Evolutionary conservation across 1,284 basidiomycete species (phyloP).

Genomic region (Dichomitus squalens): DNA sequence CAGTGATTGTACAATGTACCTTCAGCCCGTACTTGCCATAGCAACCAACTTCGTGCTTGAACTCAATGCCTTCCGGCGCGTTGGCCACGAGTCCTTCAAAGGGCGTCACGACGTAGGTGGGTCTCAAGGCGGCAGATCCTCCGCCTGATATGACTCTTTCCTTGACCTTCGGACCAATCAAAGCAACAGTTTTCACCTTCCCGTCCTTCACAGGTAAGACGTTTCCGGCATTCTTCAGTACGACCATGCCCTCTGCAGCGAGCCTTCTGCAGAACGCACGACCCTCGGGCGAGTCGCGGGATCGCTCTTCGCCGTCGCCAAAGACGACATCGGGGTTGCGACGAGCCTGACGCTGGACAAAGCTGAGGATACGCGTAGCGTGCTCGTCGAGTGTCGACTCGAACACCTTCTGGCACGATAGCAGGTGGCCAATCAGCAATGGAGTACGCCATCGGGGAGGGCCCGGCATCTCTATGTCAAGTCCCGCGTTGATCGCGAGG

Average conservation of each 20-base stretch:
- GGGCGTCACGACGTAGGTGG: conserved; percentile 53
- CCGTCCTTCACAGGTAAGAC: conserved; percentile 44
- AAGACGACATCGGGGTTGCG: conserved; percentile 64
- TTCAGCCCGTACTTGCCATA: conserved; percentile 46
- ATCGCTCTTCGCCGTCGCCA: conserved; percentile 64
- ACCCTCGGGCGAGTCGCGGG: conserved; percentile 55
- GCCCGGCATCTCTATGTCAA: conserved; percentile 75
- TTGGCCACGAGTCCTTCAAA: conserved; percentile 57
- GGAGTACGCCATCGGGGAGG: conserved; percentile 64
- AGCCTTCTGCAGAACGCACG: conserved; percentile 59
- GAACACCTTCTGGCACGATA: conserved; percentile 60
- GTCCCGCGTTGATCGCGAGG: conserved; percentile 60
- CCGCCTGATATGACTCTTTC: conserved; percentile 51
- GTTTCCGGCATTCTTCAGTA: conserved; percentile 64
- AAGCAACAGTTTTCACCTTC: conserved; percentile 40
- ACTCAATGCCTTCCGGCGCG: conserved; percentile 46
- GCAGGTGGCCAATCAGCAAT: conserved; percentile 54
- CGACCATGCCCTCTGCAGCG: conserved; percentile 66
- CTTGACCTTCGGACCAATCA: conserved; percentile 50
- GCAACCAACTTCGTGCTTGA: conserved; percentile 59
- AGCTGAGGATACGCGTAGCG: conserved; percentile 53
- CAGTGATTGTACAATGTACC: background rate
- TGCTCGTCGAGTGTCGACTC: conserved; percentile 56
- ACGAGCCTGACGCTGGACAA: conserved; percentile 60
- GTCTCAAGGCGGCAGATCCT: conserved; percentile 49